Conservation (phyloP, 495 filamentous ascomycete genomes). For the Podospora australis region DNA sequence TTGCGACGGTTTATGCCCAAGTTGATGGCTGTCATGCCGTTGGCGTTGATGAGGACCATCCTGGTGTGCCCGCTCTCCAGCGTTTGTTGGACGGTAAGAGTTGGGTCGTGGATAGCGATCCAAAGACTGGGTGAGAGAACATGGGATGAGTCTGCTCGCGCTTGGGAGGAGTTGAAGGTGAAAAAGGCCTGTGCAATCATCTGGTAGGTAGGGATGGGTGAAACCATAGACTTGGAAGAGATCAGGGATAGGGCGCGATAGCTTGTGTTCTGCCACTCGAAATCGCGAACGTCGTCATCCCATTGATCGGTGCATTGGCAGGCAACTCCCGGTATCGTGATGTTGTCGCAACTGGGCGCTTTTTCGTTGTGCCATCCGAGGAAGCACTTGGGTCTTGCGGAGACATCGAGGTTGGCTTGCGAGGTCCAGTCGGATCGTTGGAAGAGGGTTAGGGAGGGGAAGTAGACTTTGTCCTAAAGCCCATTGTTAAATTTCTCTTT, state of each 20-base stretch:
- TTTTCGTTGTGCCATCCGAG: conserved; percentile 12
- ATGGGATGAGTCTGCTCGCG: conserved; percentile 4
- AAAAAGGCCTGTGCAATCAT: conserved; percentile 10
- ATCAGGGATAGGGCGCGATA: conserved; percentile 7
- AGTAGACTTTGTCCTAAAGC: conserved; percentile 1
- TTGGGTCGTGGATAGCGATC: conserved; percentile 17
- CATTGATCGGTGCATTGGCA: conserved; percentile 5
- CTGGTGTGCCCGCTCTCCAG: conserved; percentile 8
- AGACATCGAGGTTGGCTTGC: conserved; percentile 2
- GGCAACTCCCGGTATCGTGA: neutral
- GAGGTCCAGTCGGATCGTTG: conserved; percentile 7
- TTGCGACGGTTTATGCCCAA: conserved; percentile 10
- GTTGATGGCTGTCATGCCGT: conserved; percentile 14
- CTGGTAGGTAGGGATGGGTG: neutral
- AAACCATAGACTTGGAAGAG: conserved; percentile 3
- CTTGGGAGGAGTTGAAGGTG: conserved; percentile 6
- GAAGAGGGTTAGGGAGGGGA: conserved; percentile 12
- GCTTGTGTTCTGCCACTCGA: conserved; percentile 8
- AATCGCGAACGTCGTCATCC: conserved; percentile 1
- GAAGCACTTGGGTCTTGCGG: conserved; percentile 7
- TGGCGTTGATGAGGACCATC: conserved; percentile 16
- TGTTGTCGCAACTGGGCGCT: conserved; percentile 3
- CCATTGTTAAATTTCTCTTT: no score
- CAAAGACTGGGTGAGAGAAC: conserved; percentile 12
- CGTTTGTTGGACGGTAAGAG: conserved; percentile 7